Base-by-base conservation (phyloP, 352 stramenopile genomes). In the Pythium grandisporangium region DNA sequence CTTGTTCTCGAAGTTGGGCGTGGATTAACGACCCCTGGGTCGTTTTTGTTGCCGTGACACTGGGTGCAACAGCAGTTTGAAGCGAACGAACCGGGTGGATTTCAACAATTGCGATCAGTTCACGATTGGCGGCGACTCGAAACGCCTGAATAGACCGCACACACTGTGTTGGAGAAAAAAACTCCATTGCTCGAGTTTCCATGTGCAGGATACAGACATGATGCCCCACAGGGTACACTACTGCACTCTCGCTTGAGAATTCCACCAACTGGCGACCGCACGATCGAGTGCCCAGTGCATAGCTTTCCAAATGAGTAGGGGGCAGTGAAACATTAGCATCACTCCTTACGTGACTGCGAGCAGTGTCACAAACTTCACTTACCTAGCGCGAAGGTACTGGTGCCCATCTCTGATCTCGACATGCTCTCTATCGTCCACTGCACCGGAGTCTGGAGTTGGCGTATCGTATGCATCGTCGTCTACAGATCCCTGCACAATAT, bases 181-280 rank as follows among this genome's bases (percentile, higher is more conserved):
- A 92, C 21, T 86, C 75, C 75, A 92, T 89, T 5, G 21, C 30
- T 5, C 55, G 59, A 14, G 21, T 68, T 33, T 87, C 78, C 0
- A 77, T 49, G 37, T 89, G 66, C 49, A 79, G 80, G 12, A 88
- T 46, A 2, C 38, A 57, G 24, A 89, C 53, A 41, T 89, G 73
- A 32, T 89, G 70, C 0, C 61, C 78, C 2, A 70, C 71, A 0
- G 78, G 73, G 32, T 86, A 88, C 34, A 84, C 66, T 5, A 87
- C 59, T 5, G 62, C 42, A 16, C 40, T 61, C 20, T 91, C 78
- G 26, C 40, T 64, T 8, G 73, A 44, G 38, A 87, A 87, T 30
- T 84, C 70, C 7, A 88, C 60, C 6, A 55, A 25, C 35, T 61
- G 53, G 2, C 53, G 45, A 8, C 46, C 53, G 27, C 45, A 55